phyloP scores from a whole-genome alignment of 306 rosid genomes.

The Cucurbita moschata region DNA sequence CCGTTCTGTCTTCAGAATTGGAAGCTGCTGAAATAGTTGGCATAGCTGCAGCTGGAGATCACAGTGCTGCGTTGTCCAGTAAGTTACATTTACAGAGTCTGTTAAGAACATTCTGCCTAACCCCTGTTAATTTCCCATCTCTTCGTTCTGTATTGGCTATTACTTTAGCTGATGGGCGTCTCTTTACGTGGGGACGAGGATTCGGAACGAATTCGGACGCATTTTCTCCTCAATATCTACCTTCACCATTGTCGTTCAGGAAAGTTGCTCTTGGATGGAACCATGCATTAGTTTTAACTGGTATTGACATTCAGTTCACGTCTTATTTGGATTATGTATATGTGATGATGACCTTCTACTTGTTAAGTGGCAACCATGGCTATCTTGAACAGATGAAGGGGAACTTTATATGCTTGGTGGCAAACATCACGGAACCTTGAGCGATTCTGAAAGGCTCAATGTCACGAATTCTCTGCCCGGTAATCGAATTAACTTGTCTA shows the following conservation, averaged over 20 bases:
- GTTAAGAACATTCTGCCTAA: neutral
- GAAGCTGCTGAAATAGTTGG: slow-evolving; percentile 30
- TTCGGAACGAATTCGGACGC: slow-evolving; percentile 40
- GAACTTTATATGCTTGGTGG: slow-evolving; percentile 72
- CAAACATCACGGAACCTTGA: slow-evolving; percentile 54
- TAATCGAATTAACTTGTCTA: slow-evolving; percentile 18
- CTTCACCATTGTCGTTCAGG: slow-evolving; percentile 19
- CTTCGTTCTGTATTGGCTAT: neutral
- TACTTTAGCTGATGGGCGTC: slow-evolving; percentile 45
- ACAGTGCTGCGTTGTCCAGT: slow-evolving; percentile 79
- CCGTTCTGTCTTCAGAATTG: slow-evolving; percentile 28
- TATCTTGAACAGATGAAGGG: slow-evolving; percentile 28
- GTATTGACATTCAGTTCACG: slow-evolving; percentile 17
- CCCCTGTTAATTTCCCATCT: neutral
- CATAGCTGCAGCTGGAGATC: slow-evolving; percentile 78
- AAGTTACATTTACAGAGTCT: neutral
- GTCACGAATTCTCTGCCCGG: slow-evolving; percentile 26
- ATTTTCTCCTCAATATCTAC: slow-evolving; percentile 30
- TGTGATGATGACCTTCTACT: neutral
- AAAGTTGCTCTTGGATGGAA: slow-evolving; percentile 68
- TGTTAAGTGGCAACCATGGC: neutral
- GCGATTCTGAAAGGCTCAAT: slow-evolving; percentile 23
- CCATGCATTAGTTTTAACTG: slow-evolving; percentile 62
- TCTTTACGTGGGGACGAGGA: slow-evolving; percentile 90
- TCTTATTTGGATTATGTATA: neutral